Base-by-base conservation (phyloP, 495 filamentous ascomycete genomes). In the Antarctomyces pellizariae region DNA sequence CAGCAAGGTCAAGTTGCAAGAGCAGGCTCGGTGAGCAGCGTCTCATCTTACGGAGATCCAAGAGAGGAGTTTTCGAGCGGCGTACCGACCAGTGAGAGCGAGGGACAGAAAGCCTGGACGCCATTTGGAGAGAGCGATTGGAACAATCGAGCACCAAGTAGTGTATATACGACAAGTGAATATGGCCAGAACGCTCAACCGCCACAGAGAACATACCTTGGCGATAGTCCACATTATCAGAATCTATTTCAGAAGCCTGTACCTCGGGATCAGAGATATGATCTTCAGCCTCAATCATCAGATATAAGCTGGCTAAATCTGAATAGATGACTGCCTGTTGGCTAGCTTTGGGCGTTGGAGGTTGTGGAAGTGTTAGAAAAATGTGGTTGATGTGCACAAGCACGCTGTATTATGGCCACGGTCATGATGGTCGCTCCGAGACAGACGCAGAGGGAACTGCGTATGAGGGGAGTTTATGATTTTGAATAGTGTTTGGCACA, bases 301-400 rank as follows among this genome's bases (percentile, higher is more conserved):
- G 74, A 80, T 44, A 73, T 80, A 65, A 76, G 71, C 48, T 80
- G 74, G 74, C 47, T 80, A 20, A 78, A 78, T 42, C 46, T 80
- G n/a, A n/a, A n/a, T n/a, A n/a, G n/a, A n/a, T n/a, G n/a, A n/a
- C n/a, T n/a, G n/a, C n/a, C n/a, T n/a, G n/a, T n/a, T n/a, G n/a
- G n/a, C n/a, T n/a, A n/a, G n/a, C n/a, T n/a, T n/a, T n/a, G n/a
- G n/a, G n/a, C n/a, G n/a, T n/a, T n/a, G n/a, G n/a, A n/a, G n/a
- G n/a, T n/a, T n/a, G n/a, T n/a, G n/a, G n/a, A n/a, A n/a, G n/a
- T n/a, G n/a, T n/a, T n/a, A n/a, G n/a, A n/a, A n/a, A n/a, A n/a
- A n/a, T n/a, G n/a, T n/a, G n/a, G n/a, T n/a, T n/a, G n/a, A n/a
- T n/a, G n/a, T n/a, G n/a, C n/a, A n/a, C n/a, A n/a, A n/a, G n/a